A percentile compares a stretch with the other conserved stretches of the same genome.
Evolutionary conservation across 306 rosid genomes (phyloP).

Genomic region (Malus sieversii): DNA sequence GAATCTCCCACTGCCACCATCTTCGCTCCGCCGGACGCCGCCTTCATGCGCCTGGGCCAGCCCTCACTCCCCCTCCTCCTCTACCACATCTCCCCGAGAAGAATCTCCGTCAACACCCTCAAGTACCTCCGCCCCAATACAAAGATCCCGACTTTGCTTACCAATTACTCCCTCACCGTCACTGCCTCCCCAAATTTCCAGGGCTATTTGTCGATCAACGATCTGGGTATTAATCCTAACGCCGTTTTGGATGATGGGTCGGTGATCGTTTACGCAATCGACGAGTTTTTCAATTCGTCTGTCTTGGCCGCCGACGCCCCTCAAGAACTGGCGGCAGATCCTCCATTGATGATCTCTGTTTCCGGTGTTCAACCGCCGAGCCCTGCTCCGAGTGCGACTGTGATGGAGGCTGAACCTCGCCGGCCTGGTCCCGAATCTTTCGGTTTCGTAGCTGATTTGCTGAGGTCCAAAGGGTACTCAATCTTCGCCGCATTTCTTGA

Average conservation of each 20-base stretch:
- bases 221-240: slow-evolving; percentile 18
- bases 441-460: neutral
- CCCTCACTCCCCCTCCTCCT: slow-evolving; percentile 26
- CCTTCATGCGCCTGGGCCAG: slow-evolving; percentile 27
- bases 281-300: slow-evolving; percentile 33
- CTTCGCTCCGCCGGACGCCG: slow-evolving; percentile 29
- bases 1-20: slow-evolving; percentile 31
- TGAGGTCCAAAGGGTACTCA: slow-evolving; percentile 23
- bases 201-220: slow-evolving; percentile 30
- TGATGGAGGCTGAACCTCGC: neutral
- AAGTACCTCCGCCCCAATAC: slow-evolving; percentile 43
- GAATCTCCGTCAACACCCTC: slow-evolving; percentile 34
- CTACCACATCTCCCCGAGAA: slow-evolving; percentile 29
- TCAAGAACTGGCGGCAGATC: neutral
- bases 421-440: neutral
- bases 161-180: slow-evolving; percentile 37
- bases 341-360: neutral
- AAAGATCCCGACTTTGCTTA: slow-evolving; percentile 51
- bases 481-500: slow-evolving; percentile 24
- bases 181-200: slow-evolving; percentile 28
- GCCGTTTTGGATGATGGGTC: slow-evolving; percentile 46
- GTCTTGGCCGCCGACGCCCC: neutral
- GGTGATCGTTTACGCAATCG: slow-evolving; percentile 40
- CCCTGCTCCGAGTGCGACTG: neutral
- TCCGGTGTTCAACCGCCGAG: neutral